Evolutionary conservation across 176 grass and related monocot genomes (phyloP), one percentile per base, ranked within the genome.

Genomic region (Phragmites australis): DNA sequence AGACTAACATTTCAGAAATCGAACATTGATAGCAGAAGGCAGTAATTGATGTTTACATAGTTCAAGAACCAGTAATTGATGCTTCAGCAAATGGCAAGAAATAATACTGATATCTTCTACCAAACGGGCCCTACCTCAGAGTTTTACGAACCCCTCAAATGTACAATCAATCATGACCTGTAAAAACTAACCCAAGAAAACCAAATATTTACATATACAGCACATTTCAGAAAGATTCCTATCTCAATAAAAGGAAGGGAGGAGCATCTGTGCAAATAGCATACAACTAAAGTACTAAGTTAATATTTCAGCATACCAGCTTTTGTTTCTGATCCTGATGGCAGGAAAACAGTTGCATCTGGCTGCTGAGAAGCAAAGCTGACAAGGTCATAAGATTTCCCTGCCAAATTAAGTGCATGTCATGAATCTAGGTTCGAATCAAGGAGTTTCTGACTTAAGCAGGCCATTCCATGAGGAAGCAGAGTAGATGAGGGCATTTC

Each of bases 381-480:
- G 41, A 84, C 78, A 12, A 97, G 57, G 44, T 91, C 86, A 67
- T 91, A 91, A 13, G 89, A 93, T 82, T 91, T 91, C 26, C 91
- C 94, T 97, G 91, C 41, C 16, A 74, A 65, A 86, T 58, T 52
- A 65, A 60, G 27, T 45, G 45, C 65, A 68, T 57, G 21, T 62
- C 1, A 23, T 32, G 6, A 8, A 39, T 74, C 34, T 68, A 86
- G 10, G 58, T 68, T 84, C 51, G 23, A 37, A n/a, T 68, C 9
- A 56, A 45, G 71, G 34, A 66, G 26, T n/a, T 31, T 23, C 60
- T 47, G 54, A 21, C 31, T 63, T 64, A 64, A 34, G n/a, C 17
- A 64, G 67, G 21, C 5, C 19, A 76, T 47, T 68, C 45, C 62
- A 80, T 65, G 22, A 86, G 13, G 61, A 74, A 66, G 16, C 1